Evolutionary conservation across 169 alveolate species (phyloP), one percentile per base, ranked within the genome.

Genomic region (Plasmodium knowlesi): DNA sequence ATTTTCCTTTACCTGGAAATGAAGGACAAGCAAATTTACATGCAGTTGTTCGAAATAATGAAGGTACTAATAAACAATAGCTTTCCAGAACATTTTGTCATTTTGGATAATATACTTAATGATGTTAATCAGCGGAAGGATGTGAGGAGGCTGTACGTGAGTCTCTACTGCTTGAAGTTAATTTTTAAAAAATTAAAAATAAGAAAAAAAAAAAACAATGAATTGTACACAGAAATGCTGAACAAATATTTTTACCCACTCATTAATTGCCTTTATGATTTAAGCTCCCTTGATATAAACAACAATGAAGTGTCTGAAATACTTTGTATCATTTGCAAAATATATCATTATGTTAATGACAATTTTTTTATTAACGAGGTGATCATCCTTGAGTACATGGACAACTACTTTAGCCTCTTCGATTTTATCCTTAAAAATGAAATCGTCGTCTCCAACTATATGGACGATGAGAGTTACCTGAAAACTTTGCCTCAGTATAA

Each of bases 51-150:
- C 28, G 93, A 85, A 34, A 85, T 85, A 16, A 85, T 85, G 93
- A 85, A 85, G 61, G 79, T 85, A 8, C 39, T 85, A 85, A 85
- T 85, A 14, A 85, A 85, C 53, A 85, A 74, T 30, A 73, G 80
- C 61, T 85, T 85, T 53, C 85, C 93, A 30, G 93, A 85, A 3
- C 32, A 73, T 19, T 85, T 85, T 53, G 34, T 14, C 16, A 50
- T 85, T 43, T 53, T 85, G 80, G 93, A 85, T 14, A 72, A 85
- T 74, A 85, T 85, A 4, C 41, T 85, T 53, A 73, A 85, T 10
- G 93, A 85, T 74, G 79, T 85, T 6, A 85, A 85, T 34, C 93
- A 85, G 80, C n/a, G 93, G 41, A 85, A 85, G 67, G 93, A 85
- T 85, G 53, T 85, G 53, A 43, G 93, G 28, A 74, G 67, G 4